A percentile compares a stretch with the other conserved stretches of the same genome.
Conservation (phyloP, 140 eudicot species). For the Bidens hawaiensis region DNA sequence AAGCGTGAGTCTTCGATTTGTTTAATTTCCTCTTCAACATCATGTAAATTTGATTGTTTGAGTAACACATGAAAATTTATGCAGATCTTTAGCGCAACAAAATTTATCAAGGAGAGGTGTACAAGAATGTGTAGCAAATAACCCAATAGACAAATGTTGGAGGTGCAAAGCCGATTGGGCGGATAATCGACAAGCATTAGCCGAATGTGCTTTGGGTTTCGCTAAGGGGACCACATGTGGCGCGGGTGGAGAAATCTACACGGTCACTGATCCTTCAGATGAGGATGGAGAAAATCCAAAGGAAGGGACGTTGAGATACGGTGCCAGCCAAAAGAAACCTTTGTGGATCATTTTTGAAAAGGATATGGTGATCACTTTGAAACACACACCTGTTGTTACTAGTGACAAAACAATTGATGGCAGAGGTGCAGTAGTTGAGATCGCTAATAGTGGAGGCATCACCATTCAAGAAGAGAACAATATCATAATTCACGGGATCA, state of each 20-base stretch:
- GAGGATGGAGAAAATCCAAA: slow-evolving; percentile 31
- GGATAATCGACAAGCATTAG: slow-evolving; percentile 45
- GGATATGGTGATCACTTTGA: slow-evolving; percentile 42
- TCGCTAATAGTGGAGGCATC: slow-evolving; percentile 57
- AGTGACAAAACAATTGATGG: slow-evolving; percentile 65
- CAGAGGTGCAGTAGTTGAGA: slow-evolving; percentile 50
- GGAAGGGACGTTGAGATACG: slow-evolving; percentile 57
- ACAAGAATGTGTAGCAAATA: slow-evolving; percentile 41
- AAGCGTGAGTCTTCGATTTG: slow-evolving; percentile 29
- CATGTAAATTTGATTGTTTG: not conserved
- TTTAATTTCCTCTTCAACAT: not conserved
- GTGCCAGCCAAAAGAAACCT: slow-evolving; percentile 45
- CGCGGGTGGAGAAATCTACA: slow-evolving; percentile 35
- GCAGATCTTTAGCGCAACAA: slow-evolving; percentile 1
- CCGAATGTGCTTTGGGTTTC: slow-evolving; percentile 51
- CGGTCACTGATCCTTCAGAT: slow-evolving; percentile 52
- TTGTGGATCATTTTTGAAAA: slow-evolving; percentile 52
- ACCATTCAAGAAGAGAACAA: slow-evolving; percentile 37
- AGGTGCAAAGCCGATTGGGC: slow-evolving; percentile 62
- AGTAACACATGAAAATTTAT: not conserved
- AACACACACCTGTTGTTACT: slow-evolving; percentile 38
- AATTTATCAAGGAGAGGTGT: slow-evolving; percentile 27
- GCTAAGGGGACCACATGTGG: slow-evolving; percentile 52
- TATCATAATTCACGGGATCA: slow-evolving; percentile 49
- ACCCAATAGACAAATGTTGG: slow-evolving; percentile 73